phyloP scores from a whole-genome alignment of 2,329 filamentous ascomycete genomes.

The Fusarium caatingaense region DNA sequence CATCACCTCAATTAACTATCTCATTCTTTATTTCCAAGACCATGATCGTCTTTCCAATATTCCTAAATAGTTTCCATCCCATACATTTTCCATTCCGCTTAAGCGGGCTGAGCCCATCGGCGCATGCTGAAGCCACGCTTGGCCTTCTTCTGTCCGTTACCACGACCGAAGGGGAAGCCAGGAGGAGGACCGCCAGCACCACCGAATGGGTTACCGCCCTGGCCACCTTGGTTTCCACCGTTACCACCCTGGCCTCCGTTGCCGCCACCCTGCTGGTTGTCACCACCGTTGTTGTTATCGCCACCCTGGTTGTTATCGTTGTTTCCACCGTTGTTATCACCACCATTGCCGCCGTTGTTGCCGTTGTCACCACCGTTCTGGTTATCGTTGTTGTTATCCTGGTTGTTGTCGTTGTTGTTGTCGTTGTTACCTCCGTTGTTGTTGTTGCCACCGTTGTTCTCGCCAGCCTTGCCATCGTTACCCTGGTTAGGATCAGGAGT shows the following conservation, averaged over 20 bases:
- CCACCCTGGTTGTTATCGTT: neutral
- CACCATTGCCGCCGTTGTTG: neutral
- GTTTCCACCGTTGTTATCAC: neutral
- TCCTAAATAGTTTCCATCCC: neutral
- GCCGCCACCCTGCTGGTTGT: neutral
- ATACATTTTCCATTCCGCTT: neutral
- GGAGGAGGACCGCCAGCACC: neutral
- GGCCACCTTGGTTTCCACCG: neutral
- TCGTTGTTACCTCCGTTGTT: neutral
- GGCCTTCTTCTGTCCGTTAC: slow-evolving; percentile 16
- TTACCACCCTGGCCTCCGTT: neutral
- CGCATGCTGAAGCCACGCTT: slow-evolving; percentile 20
- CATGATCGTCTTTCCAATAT: neutral
- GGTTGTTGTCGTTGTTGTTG: slow-evolving; percentile 3
- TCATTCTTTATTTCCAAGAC: neutral
- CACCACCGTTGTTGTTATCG: neutral
- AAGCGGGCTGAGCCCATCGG: slow-evolving; percentile 28
- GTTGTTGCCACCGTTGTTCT: slow-evolving; percentile 18
- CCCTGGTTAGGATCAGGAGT: neutral
- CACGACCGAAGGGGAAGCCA: slow-evolving; percentile 19
- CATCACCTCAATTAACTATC: slow-evolving; percentile 20
- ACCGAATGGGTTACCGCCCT: neutral
- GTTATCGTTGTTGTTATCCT: slow-evolving; percentile 17
- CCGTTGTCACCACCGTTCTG: neutral
- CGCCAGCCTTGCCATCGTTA: slow-evolving; percentile 10